A percentile compares a stretch with the other conserved stretches of the same genome.
phyloP scores from a whole-genome alignment of 2,329 filamentous ascomycete genomes.

The Aureobasidium vineae region DNA sequence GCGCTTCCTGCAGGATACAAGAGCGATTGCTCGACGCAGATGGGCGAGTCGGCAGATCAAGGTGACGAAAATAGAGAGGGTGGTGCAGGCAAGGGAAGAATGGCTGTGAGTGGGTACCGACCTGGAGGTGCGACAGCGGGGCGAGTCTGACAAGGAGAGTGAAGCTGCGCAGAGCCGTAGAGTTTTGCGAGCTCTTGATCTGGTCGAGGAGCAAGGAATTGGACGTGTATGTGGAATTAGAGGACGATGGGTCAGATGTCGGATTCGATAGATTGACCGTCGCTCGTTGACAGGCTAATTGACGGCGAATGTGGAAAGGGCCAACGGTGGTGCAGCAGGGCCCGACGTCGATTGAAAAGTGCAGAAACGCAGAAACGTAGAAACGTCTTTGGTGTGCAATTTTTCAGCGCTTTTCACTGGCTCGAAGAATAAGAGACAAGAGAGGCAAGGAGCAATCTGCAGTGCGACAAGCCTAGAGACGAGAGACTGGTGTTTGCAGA shows the following conservation, averaged over 20 bases:
- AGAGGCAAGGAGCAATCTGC: conserved; percentile 23
- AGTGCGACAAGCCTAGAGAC: conserved; percentile 6
- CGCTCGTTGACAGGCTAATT: conserved; percentile 21
- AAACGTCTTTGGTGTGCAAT: conserved; percentile 16
- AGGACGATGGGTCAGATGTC: conserved; percentile 13
- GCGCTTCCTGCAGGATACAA: neutral
- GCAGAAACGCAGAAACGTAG: conserved; percentile 22
- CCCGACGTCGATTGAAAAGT: conserved; percentile 15
- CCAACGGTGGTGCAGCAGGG: conserved; percentile 21
- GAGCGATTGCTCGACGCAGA: conserved; percentile 19
- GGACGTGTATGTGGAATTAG: conserved; percentile 6
- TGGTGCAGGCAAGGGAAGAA: conserved; percentile 20
- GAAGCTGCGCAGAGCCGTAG: conserved; percentile 23
- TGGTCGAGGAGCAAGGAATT: conserved; percentile 6
- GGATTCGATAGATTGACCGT: conserved; percentile 23
- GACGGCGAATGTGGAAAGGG: conserved; percentile 15
- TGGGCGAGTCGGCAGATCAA: neutral
- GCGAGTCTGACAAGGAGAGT: conserved; percentile 24
- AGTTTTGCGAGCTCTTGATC: neutral
- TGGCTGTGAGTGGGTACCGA: conserved; percentile 18
- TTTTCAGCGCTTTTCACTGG: conserved; percentile 10
- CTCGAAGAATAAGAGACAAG: neutral
- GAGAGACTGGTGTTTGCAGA: conserved; percentile 21
- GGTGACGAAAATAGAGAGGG: conserved; percentile 21
- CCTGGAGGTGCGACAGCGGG: conserved; percentile 25